Percentiles rank a stretch among this genome's conserved stretches.
Conservation (phyloP, 2,329 filamentous ascomycete species). For the Fusarium robinianum region DNA sequence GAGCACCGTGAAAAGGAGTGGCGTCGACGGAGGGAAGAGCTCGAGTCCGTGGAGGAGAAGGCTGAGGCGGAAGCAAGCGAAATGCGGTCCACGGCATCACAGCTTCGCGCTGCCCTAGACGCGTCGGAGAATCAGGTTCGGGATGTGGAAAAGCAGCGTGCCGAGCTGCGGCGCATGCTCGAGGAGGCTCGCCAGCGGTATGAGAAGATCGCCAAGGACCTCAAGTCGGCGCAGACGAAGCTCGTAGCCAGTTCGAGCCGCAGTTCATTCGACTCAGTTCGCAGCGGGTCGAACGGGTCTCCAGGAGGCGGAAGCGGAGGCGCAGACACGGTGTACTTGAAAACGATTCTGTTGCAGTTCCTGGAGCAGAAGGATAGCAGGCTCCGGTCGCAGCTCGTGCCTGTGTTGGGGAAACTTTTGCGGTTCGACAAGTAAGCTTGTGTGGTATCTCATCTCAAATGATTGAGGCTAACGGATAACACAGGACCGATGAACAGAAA, state of each 20-base stretch:
- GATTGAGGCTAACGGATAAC: not conserved
- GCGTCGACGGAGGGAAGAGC: slow-evolving; percentile 72
- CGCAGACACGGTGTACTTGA: slow-evolving; percentile 68
- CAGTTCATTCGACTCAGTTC: slow-evolving; percentile 45
- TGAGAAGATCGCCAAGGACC: slow-evolving; percentile 76
- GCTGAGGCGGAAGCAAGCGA: slow-evolving; percentile 76
- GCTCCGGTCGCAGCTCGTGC: slow-evolving; percentile 74
- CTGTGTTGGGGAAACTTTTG: slow-evolving; percentile 75
- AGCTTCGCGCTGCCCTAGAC: slow-evolving; percentile 80
- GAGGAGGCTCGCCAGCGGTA: slow-evolving; percentile 78
- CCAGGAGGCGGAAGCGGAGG: slow-evolving; percentile 30
- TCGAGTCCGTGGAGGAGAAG: slow-evolving; percentile 71
- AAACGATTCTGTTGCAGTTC: slow-evolving; percentile 81
- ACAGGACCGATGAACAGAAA: slow-evolving; percentile 74
- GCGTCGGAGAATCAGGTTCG: slow-evolving; percentile 83
- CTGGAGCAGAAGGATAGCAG: slow-evolving; percentile 80
- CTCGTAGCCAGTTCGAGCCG: slow-evolving; percentile 52
- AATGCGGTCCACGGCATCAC: slow-evolving; percentile 74
- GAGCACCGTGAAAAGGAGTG: slow-evolving; percentile 75
- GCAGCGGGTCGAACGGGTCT: slow-evolving; percentile 42
- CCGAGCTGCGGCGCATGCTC: slow-evolving; percentile 73
- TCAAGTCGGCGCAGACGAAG: slow-evolving; percentile 57
- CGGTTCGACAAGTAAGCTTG: slow-evolving; percentile 77
- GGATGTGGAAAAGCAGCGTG: slow-evolving; percentile 81
- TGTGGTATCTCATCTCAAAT: not conserved